Conservation (phyloP, 768 basidiomycete genomes). For the Glaciozyma antarctica region DNA sequence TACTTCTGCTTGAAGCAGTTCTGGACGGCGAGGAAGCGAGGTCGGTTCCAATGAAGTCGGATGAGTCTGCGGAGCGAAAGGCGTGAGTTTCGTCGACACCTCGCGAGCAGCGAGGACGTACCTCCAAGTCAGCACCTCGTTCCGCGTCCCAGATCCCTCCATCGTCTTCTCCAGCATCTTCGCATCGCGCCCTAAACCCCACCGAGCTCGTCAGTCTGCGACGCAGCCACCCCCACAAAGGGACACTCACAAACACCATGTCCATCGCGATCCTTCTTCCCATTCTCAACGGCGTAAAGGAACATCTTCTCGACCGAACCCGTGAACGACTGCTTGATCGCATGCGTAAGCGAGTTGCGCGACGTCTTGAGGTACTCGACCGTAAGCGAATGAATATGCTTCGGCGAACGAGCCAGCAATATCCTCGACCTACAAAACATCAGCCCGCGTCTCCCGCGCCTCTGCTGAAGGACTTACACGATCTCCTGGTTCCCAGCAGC, state of each 20-base stretch:
- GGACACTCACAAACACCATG: background rate
- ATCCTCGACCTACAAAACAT: conserved; percentile 16
- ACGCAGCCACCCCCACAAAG: background rate
- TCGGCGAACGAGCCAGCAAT: conserved; percentile 26
- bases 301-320: conserved; percentile 15
- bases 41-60: conserved; percentile 21
- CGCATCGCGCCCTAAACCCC: conserved; percentile 6
- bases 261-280: conserved; percentile 7
- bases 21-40: conserved; percentile 17
- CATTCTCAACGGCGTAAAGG: conserved; percentile 18
- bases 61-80: background rate
- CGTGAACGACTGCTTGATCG: conserved; percentile 22
- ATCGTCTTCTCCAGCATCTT: conserved; percentile 16
- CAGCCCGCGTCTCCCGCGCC: background rate
- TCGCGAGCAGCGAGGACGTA: background rate
- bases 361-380: conserved; percentile 23
- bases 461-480: conserved; percentile 3
- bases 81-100: background rate
- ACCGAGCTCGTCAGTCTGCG: background rate
- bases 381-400: conserved; percentile 6
- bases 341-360: conserved; percentile 15
- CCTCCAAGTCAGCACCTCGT: conserved; percentile 19
- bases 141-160: conserved; percentile 2
- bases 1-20: conserved; percentile 18
- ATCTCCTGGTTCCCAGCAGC: conserved; percentile 20